These are phyloP conservation scores for Plasmodium knowlesi DNA, from an alignment of 169 alveolate genomes.

Conservation along the genomic window DNA sequence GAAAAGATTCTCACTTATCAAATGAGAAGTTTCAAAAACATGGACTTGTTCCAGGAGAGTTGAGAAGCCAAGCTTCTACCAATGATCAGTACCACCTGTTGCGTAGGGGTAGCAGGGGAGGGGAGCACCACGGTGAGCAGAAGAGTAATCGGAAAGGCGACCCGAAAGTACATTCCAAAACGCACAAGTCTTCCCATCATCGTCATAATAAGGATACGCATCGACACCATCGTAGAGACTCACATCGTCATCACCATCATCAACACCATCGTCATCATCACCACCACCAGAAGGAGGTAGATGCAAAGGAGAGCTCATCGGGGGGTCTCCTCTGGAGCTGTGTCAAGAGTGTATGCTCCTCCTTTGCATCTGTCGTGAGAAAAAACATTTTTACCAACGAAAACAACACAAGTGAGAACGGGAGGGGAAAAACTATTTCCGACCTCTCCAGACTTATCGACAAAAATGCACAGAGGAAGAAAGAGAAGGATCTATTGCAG, in stretches of 20 bases:
- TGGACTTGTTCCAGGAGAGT: not conserved
- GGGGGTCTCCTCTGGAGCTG: constrained; percentile 39
- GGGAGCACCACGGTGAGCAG: not conserved
- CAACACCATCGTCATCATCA: not conserved
- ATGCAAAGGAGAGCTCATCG: not conserved
- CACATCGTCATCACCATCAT: not conserved
- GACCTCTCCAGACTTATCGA: constrained; percentile 20
- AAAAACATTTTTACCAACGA: constrained; percentile 43
- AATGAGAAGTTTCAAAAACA: not conserved
- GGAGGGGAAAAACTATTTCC: constrained; percentile 6
- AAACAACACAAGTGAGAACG: not conserved
- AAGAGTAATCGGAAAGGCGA: not conserved
- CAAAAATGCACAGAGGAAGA: constrained; percentile 18
- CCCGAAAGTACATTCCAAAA: not conserved
- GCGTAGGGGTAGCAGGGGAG: not conserved
- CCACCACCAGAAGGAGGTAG: not conserved
- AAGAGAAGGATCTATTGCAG: not conserved
- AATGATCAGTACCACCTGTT: not conserved
- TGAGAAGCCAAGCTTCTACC: not conserved
- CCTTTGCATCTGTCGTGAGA: constrained; percentile 33
- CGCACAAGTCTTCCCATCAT: not conserved
- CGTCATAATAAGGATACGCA: not conserved
- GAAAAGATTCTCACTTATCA: not conserved
- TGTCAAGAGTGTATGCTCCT: constrained; percentile 32
- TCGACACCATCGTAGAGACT: not conserved